phyloP scores from a whole-genome alignment of 2,329 filamentous ascomycete species.

The Colletotrichum euphorbiae region DNA sequence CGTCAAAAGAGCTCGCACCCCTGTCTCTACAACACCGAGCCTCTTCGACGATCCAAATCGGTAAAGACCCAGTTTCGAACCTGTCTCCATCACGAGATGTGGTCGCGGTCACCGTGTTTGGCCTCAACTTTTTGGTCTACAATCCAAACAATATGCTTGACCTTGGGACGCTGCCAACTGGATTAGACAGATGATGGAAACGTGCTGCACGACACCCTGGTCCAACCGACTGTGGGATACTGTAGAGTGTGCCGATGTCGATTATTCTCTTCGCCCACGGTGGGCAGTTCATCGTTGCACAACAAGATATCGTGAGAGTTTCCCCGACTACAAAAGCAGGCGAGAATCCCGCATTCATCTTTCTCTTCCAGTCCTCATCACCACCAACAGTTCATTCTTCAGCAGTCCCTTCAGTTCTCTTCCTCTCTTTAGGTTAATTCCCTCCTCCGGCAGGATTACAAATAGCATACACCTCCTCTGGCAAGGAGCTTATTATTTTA shows the following conservation, averaged over 20 bases:
- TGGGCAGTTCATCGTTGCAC: background rate
- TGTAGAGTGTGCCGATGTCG: conserved; percentile 15
- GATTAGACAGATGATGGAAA: conserved; percentile 18
- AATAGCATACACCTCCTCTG: conserved; percentile 37
- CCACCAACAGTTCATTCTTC: conserved; percentile 28
- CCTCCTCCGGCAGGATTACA: conserved; percentile 39
- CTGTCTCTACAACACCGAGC: conserved; percentile 21
- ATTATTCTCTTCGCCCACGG: background rate
- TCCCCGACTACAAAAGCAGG: conserved; percentile 32
- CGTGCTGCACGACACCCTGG: conserved; percentile 15
- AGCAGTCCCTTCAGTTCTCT: conserved; percentile 36
- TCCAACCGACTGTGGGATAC: background rate
- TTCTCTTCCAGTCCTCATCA: conserved; percentile 8
- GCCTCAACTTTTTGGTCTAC: conserved; percentile 33
- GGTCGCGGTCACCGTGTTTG: conserved; percentile 30
- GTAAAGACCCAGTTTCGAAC: conserved; percentile 30
- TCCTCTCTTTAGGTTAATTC: conserved; percentile 22
- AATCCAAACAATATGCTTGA: conserved; percentile 28
- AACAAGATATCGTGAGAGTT: conserved; percentile 18
- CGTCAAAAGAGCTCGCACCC: conserved; percentile 6
- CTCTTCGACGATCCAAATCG: conserved; percentile 20
- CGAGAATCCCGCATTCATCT: conserved; percentile 11
- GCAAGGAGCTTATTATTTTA: conserved; percentile 33
- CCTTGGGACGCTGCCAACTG: conserved; percentile 6
- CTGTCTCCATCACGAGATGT: conserved; percentile 33